Base-by-base conservation (phyloP, 1,284 basidiomycete genomes). In the Hymenochaete sp. region DNA sequence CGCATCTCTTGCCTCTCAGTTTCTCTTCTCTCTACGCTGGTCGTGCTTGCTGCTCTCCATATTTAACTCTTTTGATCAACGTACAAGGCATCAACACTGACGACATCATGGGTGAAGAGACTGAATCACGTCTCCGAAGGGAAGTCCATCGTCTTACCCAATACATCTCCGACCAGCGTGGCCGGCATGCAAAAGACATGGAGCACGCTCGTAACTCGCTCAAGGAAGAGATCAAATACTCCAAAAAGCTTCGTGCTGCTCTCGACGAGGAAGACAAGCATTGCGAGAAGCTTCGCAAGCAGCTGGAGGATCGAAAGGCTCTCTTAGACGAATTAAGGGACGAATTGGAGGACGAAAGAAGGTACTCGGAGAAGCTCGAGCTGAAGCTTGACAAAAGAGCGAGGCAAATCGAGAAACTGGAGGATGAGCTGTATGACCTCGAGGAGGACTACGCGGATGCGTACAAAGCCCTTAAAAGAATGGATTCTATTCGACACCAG, bases 341-440 rank as follows among this genome's bases (percentile, higher is more conserved):
- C 4, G 45, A 47, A 14, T 40, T 47, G 22, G 25, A 47, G 10
- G 29, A 47, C 22, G 45, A 47, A 31, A 31, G 39, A 6, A 18
- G 26, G 7, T 42, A 42, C 27, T 37, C 39, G 11, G 39, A 35
- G 11, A 35, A 47, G 33, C 33, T 47, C 9, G 45, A 47, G 26
- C 28, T 29, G 10, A 47, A 47, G 38, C 45, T 47, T 9, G 45
- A 47, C 21, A 47, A 47, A 26, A 31, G 45, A 9, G 36, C 18
- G 11, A 33, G 36, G 21, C 11, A 35, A 13, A 36, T 47, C 1
- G 38, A 37, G 25, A 41, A 42, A 27, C 45, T 47, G 3, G 45
- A 47, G 25, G 31, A 33, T 21, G 45, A 47, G 14, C 39, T 47
- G 7, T 18, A 32, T 3, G 39, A 42, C 26, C 26, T 47, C 11